Base-by-base conservation (phyloP, 139 green algal species). In the Ettlia oleoabundans region DNA sequence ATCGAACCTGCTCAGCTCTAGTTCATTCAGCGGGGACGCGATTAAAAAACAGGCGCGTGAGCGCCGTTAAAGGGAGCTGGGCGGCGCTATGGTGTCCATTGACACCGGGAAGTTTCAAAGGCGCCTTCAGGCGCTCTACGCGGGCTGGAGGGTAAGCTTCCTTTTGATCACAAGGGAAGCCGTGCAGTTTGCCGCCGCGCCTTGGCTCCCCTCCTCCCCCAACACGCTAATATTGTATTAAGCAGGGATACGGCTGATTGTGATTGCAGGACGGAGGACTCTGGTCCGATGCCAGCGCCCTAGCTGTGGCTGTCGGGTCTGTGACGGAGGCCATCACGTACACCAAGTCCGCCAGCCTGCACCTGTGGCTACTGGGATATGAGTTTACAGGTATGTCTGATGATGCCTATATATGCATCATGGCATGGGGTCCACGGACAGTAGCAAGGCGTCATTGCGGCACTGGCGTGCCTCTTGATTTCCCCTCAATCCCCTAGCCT, bases 311-410 rank as follows among this genome's bases (percentile, higher is more conserved):
- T 0, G 75, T 81, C 3, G 93, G 93, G 47, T 52, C 80, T 22
- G 53, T 87, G 28, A 86, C 84, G 26, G 88, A 95, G 35, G 90
- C 92, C 76, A 70, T 99, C 76, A 83, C 94, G 5, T 99, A 99
- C 85, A 88, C 95, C 0, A 99, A 99, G 84, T 95, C 92, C 19
- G 90, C 92, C 24, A 88, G 93, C 4, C 81, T 99, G 42, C 95
- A 99, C 75, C 81, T 98, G 4, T 99, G 95, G 95, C 89, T 99
- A 22, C 95, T 99, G 76, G 94, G 93, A 51, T 98, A 98, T 67
- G 96, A 99, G 81, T 85, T 99, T 7, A 92, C 96, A 70, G 95
- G 95, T 95, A 52, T 58, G 10, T 58, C 13, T 58, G 47, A 10
- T 58, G 37, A 37, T 22, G 55, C 18, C 15, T 28, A 65, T 65